Evolutionary conservation across 768 basidiomycete species (phyloP).

Genomic region (Trametes cubensis): DNA sequence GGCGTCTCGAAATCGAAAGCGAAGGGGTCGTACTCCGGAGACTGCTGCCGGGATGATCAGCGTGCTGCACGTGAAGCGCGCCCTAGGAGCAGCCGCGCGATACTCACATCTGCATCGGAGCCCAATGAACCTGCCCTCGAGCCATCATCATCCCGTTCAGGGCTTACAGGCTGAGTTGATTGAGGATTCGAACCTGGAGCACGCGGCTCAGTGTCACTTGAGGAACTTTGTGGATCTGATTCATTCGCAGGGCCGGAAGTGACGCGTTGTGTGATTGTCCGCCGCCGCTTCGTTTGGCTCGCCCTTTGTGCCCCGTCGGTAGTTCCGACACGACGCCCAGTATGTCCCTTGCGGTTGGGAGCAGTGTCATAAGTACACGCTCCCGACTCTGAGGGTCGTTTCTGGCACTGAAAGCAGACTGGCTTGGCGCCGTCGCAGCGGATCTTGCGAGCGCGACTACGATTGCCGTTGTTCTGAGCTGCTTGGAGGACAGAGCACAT

Average conservation of each 20-base stretch:
- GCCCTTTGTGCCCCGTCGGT: not conserved
- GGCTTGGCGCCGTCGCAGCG: conserved; percentile 23
- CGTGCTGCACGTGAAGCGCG: no score
- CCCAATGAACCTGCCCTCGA: no score
- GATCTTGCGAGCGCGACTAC: conserved; percentile 18
- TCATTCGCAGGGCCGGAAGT: not conserved
- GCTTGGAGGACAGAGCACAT: not conserved
- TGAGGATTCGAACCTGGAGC: no score
- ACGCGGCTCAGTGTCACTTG: no score
- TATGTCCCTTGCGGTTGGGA: conserved; percentile 14
- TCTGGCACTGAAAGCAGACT: conserved; percentile 18
- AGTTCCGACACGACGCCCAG: not conserved
- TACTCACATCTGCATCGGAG: no score
- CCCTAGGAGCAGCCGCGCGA: no score
- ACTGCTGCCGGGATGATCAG: not conserved
- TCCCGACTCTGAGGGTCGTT: conserved; percentile 8
- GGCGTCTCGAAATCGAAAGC: not conserved
- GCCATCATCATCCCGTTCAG: no score
- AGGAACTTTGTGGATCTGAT: not conserved
- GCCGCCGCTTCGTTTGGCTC: not conserved
- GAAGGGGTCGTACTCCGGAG: conserved; percentile 12
- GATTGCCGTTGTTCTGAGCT: not conserved
- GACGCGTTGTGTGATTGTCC: not conserved
- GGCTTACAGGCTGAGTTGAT: no score
- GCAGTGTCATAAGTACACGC: conserved; percentile 21